A percentile compares a stretch with the other conserved stretches of the same genome.
Conservation (phyloP, 2,329 filamentous ascomycete genomes). For the Cladosporium sp. region DNA sequence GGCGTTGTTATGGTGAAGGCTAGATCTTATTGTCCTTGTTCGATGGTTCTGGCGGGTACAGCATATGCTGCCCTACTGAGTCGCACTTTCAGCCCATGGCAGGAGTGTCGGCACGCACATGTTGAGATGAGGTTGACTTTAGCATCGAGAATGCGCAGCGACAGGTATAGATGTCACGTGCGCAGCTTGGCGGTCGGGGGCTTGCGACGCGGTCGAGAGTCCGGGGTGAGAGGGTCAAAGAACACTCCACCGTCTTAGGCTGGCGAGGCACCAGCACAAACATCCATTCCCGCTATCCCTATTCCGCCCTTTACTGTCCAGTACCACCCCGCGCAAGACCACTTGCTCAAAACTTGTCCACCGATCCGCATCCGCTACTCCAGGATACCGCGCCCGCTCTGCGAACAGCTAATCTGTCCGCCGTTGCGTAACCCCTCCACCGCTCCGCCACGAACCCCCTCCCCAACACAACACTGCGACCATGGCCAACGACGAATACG, state of each 20-base stretch:
- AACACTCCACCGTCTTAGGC: neutral
- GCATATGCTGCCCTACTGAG: neutral
- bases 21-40: neutral
- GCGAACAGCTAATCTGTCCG: slow-evolving; percentile 1
- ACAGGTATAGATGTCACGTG: neutral
- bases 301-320: neutral
- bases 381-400: too few species aligned
- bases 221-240: neutral
- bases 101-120: neutral
- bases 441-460: neutral
- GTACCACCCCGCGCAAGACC: neutral
- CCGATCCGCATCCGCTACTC: too few species aligned
- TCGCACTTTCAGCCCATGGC: neutral
- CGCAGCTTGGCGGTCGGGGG: slow-evolving; percentile 1
- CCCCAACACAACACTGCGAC: slow-evolving; percentile 30
- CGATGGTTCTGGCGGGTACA: neutral
- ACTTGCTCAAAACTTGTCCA: too few species aligned
- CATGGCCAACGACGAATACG: slow-evolving; percentile 99
- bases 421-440: slow-evolving; percentile 10
- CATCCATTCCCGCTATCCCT: neutral
- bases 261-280: neutral
- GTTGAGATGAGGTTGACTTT: slow-evolving; percentile 1
- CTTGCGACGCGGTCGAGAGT: neutral
- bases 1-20: neutral
- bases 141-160: neutral